These are phyloP conservation scores for Escallonia herrerae DNA, from an alignment of 129 eudicot genomes.

Conservation along the genomic window DNA sequence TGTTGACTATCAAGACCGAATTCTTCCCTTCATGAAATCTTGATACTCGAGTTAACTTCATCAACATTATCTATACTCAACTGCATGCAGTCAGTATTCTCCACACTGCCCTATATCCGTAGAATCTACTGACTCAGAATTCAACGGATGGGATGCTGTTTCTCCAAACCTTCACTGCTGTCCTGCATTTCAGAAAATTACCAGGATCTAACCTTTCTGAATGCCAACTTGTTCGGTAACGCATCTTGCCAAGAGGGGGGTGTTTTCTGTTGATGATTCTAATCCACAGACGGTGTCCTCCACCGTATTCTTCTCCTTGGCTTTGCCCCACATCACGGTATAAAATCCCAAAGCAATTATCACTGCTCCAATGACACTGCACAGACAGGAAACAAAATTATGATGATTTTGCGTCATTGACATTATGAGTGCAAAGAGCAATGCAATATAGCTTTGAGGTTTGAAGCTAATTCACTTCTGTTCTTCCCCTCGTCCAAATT, in stretches of 20 bases:
- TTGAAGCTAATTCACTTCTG: background rate
- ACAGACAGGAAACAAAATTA: background rate
- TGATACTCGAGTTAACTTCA: too few species aligned
- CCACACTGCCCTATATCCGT: too few species aligned
- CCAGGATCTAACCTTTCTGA: too few species aligned
- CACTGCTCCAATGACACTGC: slow-evolving; percentile 30
- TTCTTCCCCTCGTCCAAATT: background rate
- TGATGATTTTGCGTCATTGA: background rate
- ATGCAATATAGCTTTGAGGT: background rate
- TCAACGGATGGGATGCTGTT: too few species aligned
- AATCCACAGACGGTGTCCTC: background rate
- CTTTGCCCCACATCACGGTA: slow-evolving; percentile 30
- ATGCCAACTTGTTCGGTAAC: background rate
- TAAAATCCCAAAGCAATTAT: slow-evolving; percentile 26
- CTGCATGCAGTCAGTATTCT: too few species aligned
- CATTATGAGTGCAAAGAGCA: background rate
- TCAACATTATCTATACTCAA: too few species aligned
- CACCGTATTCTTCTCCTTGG: slow-evolving; percentile 6
- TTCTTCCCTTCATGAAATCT: too few species aligned
- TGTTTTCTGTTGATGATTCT: background rate
- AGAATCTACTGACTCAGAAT: too few species aligned
- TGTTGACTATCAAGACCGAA: too few species aligned
- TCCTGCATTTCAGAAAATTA: too few species aligned
- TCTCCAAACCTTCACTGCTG: too few species aligned
- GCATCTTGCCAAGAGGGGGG: slow-evolving; percentile 5